Evolutionary conservation across 345 rosid genomes (phyloP), one percentile per base, ranked within the genome.

Genomic region (Lenwebbia sp.): DNA sequence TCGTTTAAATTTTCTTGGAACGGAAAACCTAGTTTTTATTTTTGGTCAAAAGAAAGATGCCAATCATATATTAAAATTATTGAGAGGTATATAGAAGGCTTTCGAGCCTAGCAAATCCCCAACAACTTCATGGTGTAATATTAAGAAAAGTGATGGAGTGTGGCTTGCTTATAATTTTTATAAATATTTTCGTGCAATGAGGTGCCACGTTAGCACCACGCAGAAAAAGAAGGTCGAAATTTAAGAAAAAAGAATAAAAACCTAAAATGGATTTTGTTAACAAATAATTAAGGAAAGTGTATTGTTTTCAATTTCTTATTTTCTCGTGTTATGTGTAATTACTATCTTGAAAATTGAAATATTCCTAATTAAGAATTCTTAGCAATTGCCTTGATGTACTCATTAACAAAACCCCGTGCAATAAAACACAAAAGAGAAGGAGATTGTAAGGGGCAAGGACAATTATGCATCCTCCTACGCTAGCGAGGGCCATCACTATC

Each of bases 401-500:
- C 22, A 62, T 62, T n/a, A 58, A n/a, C 10, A 28, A n/a, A 58
- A n/a, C 28, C 2, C 2, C 8, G 13, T 3, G 41, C 41, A 5
- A 5, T 11, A 57, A 26, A n/a, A 26, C 14, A 57, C 13, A 11
- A 58, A 12, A 13, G 41, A n/a, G 13, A 5, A n/a, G 5, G 28
- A 13, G 19, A 58, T n/a, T 58, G 4, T n/a, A 58, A 58, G 70
- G 10, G 33, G n/a, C 4, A 13, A 58, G 37, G 70, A 58, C 70
- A n/a, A 58, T 58, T 58, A n/a, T n/a, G 19, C 70, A 17, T n/a
- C 19, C 17, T n/a, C 65, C 0, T 5, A 0, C 3, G 0, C 26
- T 2, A n/a, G 33, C 0, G 2, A 58, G 33, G 10, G 13, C 37
- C 10, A 3, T 7, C 1, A n/a, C 44, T 9, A 19, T 70, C 78